Evolutionary conservation across 345 rosid genomes (phyloP), one percentile per base, ranked within the genome.

Genomic region (Lagerstroemia speciosa): DNA sequence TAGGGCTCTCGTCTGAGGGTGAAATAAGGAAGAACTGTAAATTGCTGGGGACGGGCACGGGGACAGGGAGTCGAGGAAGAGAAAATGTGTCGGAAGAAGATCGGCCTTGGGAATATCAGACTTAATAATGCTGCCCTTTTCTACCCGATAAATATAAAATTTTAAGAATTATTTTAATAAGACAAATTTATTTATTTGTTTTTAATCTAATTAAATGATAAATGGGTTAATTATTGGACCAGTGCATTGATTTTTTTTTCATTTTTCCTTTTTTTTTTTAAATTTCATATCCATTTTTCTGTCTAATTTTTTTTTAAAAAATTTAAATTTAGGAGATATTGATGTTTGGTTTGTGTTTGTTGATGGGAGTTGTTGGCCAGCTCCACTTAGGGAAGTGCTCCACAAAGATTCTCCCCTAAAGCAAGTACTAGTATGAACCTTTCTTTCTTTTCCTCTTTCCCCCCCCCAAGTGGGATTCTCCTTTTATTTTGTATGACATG

Each of bases 61-160:
- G 62, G 40, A 0, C 41, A 32, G 27, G 5, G 43, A 36, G 43
- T 20, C 27, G 14, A 24, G 50, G 38, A 64, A 50, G 29, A 0
- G 32, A 41, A 33, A 65, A 45, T 57, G 50, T n/a, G 67, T 19
- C 66, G 78, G 65, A 70, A n/a, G n/a, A n/a, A n/a, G 72, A 81
- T 83, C 87, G 84, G 78, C 79, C 71, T 83, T 81, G 87, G 87
- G 76, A 85, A 85, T 81, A 26, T 15, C 69, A 78, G 81, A 73
- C 78, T 17, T 61, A 83, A 81, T 76, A 74, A 70, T 69, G 69
- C 74, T 19, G 72, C 69, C 41, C 37, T 64, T 37, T 8, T 2
- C 26, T 20, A 41, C 46, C 46, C 14, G n/a, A n/a, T n/a, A n/a
- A n/a, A n/a, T n/a, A n/a, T n/a, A n/a, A n/a, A n/a, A n/a, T n/a